phyloP scores from a whole-genome alignment of 495 filamentous ascomycete species.

The Neurospora sp. region DNA sequence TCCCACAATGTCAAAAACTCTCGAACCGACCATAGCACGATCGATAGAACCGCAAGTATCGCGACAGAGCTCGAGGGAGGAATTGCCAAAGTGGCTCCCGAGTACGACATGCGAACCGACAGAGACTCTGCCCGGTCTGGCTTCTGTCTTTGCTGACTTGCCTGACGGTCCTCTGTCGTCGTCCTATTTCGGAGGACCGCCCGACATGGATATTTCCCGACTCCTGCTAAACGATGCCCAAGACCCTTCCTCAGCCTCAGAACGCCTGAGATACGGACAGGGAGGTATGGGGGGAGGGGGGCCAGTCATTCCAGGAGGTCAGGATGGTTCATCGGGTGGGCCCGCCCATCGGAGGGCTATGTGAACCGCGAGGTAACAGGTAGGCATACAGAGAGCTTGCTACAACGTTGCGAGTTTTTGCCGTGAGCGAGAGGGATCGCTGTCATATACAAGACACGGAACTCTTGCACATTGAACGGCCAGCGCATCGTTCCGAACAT shows the following conservation, averaged over 20 bases:
- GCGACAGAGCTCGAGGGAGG: constrained; percentile 30
- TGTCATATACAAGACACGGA: neutral
- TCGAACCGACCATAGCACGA: constrained; percentile 20
- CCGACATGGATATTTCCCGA: constrained; percentile 13
- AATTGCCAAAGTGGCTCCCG: constrained; percentile 26
- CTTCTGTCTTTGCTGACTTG: constrained; percentile 8
- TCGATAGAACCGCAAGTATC: constrained; percentile 28
- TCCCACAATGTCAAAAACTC: constrained; percentile 24
- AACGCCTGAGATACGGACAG: neutral
- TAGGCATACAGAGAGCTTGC: neutral
- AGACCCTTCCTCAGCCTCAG: neutral
- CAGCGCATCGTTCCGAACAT: neutral
- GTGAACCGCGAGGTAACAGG: neutral
- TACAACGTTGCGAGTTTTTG: neutral
- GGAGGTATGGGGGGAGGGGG: neutral
- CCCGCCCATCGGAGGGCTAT: neutral
- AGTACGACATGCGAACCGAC: constrained; percentile 20
- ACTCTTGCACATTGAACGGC: neutral
- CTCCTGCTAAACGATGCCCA: constrained; percentile 8
- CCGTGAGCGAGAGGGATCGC: neutral
- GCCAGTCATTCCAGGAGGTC: neutral
- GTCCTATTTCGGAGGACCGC: neutral
- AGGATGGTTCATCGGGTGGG: neutral
- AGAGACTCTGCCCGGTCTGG: constrained; percentile 19
- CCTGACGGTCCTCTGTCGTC: constrained; percentile 7